Conservation (phyloP, 345 rosid genomes). For the Corchorus olitorius region DNA sequence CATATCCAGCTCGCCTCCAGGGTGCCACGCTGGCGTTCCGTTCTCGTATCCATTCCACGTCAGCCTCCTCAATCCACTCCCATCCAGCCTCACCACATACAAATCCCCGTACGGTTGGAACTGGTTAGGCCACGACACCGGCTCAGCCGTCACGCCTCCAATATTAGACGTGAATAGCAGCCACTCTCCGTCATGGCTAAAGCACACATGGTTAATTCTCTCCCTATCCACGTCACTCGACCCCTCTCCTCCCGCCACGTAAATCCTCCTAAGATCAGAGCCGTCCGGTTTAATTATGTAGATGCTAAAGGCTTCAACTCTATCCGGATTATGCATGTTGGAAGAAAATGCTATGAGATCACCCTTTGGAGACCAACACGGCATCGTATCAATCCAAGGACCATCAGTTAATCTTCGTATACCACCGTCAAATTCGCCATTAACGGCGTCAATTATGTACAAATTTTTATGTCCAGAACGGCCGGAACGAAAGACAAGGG, state of each 20-base stretch:
- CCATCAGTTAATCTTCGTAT: slow-evolving; percentile 69
- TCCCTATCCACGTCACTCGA: slow-evolving; percentile 60
- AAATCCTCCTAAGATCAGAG: slow-evolving; percentile 57
- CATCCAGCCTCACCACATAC: slow-evolving; percentile 55
- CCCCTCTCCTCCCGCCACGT: slow-evolving; percentile 55
- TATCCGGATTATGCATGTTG: slow-evolving; percentile 60
- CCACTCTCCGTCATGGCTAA: slow-evolving; percentile 74
- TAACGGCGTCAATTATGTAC: slow-evolving; percentile 55
- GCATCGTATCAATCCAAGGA: slow-evolving; percentile 89
- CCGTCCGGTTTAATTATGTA: slow-evolving; percentile 75
- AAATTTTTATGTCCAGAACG: slow-evolving; percentile 74
- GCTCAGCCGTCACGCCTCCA: slow-evolving; percentile 69
- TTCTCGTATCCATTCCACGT: slow-evolving; percentile 87
- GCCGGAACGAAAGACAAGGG: slow-evolving; percentile 80
- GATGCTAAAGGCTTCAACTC: slow-evolving; percentile 45
- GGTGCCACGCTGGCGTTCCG: slow-evolving; percentile 82
- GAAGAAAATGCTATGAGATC: slow-evolving; percentile 96
- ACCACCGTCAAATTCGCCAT: slow-evolving; percentile 60
- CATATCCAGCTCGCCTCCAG: slow-evolving; percentile 31
- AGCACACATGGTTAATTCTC: slow-evolving; percentile 83
- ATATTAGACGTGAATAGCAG: slow-evolving; percentile 64
- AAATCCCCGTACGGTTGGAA: slow-evolving; percentile 90
- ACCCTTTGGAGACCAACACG: slow-evolving; percentile 75
- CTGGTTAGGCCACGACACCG: slow-evolving; percentile 78
- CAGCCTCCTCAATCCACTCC: slow-evolving; percentile 71